A percentile compares a stretch with the other conserved stretches of the same genome.
Conservation (phyloP, 495 filamentous ascomycete genomes). For the Hypoxylon fuscum region DNA sequence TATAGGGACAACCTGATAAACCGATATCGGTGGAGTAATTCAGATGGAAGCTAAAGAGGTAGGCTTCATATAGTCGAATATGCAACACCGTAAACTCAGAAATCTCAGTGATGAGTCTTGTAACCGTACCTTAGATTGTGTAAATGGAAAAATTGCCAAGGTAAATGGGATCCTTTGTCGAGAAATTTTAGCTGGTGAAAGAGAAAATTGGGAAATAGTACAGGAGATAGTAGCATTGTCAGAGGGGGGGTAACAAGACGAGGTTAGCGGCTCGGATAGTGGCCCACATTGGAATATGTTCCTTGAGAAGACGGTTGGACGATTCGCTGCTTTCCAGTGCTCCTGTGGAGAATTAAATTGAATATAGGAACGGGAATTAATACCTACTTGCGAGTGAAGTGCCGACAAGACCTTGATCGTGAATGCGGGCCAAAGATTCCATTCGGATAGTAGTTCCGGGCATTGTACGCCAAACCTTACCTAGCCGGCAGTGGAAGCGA, state of each 20-base stretch:
- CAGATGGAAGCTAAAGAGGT: not conserved
- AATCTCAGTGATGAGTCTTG: not conserved
- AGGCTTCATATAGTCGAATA: not conserved
- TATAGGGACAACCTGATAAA: conserved; percentile 6
- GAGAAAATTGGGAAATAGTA: conserved; percentile 3
- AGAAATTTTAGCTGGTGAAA: not conserved
- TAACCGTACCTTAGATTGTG: not conserved
- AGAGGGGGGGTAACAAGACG: not conserved
- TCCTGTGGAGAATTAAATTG: conserved; percentile 23
- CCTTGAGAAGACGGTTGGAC: conserved; percentile 1
- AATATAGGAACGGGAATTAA: conserved; percentile 13
- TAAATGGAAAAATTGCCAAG: conserved; percentile 7
- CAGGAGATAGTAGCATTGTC: conserved; percentile 3
- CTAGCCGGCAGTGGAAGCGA: conserved; percentile 21
- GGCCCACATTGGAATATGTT: conserved; percentile 1
- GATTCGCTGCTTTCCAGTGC: conserved; percentile 11
- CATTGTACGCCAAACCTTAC: conserved; percentile 19
- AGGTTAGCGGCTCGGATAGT: not conserved
- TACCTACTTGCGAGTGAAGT: conserved; percentile 4
- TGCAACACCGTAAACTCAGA: not conserved
- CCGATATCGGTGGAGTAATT: conserved; percentile 25
- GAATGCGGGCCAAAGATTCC: conserved; percentile 26
- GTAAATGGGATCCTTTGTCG: conserved; percentile 2
- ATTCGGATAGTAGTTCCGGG: conserved; percentile 26
- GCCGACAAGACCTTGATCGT: conserved; percentile 32